Base-by-base conservation (phyloP, 192 early-diverging fungal species). In the Coemansia aciculifera region DNA sequence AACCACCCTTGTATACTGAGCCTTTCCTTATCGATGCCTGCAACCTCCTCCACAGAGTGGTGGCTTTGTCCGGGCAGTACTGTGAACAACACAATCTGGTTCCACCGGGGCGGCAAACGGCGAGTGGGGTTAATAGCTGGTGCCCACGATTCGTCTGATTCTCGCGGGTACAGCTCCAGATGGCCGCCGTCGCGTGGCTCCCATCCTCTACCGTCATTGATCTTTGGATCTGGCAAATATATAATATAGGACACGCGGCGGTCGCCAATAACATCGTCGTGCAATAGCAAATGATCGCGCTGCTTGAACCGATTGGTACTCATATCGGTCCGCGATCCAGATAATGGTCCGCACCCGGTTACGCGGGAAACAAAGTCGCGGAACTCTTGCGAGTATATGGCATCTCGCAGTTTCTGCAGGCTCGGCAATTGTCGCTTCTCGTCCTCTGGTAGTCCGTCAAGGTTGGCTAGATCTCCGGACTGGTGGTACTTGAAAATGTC, bases 401-500 rank as follows among this genome's bases (percentile, higher is more conserved):
- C 87, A 73, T 94, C 89, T 21, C 91, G 83, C 43, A 94, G 84
- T 42, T 73, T 48, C 64, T 86, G 85, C 32, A 92, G 67, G 39
- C 71, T 72, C 44, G 76, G 66, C 38, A 94, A 85, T 65, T 87
- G 77, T 13, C 48, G 60, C 12, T 84, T 70, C 77, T 92, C 92
- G 17, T 75, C 67, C 5, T 57, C 73, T 0, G 85, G 79, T 10
- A 94, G 86, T 2, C 91, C 92, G 67, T 94, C 91, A 40, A 94
- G 74, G 71, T 94, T 94, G 52, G 91, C 91, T 56, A 94, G 80
- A 68, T 94, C 92, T 21, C 92, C 91, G 11, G 91, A 90, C 79
- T 92, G 91, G 69, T 88, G 78, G 66, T 90, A 88, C 75, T 90
- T 89, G 86, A 92, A 92, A 36, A 94, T 92, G 62, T 94, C 92